Evolutionary conservation across 2,329 filamentous ascomycete species (phyloP).

Genomic region (Botrytis squamosa): DNA sequence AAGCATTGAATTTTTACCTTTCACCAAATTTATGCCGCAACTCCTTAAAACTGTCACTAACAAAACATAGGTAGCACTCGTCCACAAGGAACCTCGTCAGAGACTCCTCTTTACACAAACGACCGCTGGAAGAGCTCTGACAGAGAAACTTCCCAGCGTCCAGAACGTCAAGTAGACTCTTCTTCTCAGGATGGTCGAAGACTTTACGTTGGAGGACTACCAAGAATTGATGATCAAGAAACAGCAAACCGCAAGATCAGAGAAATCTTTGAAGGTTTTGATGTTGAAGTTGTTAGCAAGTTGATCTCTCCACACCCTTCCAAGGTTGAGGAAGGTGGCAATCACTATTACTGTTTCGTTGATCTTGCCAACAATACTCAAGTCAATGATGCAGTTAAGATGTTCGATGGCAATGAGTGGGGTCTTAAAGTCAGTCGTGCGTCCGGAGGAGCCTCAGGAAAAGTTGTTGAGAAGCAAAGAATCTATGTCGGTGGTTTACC

Average conservation of each 20-base stretch:
- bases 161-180: conserved; percentile 20
- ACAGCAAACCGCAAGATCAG: conserved; percentile 48
- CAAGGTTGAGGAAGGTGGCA: conserved; percentile 51
- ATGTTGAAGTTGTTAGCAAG: conserved; percentile 43
- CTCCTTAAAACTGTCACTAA: neutral
- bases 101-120: conserved; percentile 22
- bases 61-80: conserved; percentile 10
- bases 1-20: neutral
- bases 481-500: conserved; percentile 53
- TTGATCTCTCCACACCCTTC: conserved; percentile 57
- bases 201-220: conserved; percentile 52
- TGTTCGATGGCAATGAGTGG: conserved; percentile 38
- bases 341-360: conserved; percentile 66
- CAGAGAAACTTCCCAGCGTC: conserved; percentile 23
- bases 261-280: conserved; percentile 48
- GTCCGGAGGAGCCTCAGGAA: conserved; percentile 26
- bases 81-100: conserved; percentile 7
- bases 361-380: conserved; percentile 57
- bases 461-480: conserved; percentile 41
- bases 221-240: conserved; percentile 49
- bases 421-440: conserved; percentile 28
- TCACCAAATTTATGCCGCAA: neutral
- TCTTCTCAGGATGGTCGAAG: conserved; percentile 42
- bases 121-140: conserved; percentile 33
- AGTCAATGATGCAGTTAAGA: conserved; percentile 50